Evolutionary conservation across 2,329 filamentous ascomycete species (phyloP).

Genomic region (Pyricularia pennisetigena): DNA sequence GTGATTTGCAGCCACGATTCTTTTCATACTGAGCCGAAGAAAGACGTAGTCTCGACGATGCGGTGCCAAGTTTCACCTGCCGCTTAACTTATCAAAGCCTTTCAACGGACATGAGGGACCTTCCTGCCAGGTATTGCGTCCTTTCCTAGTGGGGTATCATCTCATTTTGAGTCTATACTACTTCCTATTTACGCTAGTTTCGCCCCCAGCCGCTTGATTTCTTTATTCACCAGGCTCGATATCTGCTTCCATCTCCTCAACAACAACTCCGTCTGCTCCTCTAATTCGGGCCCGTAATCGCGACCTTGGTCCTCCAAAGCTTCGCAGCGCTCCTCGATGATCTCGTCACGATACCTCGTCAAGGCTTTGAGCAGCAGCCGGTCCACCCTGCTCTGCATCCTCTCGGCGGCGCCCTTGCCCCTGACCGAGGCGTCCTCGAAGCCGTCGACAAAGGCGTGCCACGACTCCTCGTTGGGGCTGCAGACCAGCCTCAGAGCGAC

Average conservation of each 20-base stretch:
- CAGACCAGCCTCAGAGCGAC: constrained; percentile 11
- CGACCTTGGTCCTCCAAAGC: not conserved
- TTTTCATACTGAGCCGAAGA: not conserved
- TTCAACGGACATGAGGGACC: not conserved
- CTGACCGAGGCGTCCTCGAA: constrained; percentile 1
- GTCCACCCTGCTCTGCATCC: constrained; percentile 34
- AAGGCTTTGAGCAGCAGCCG: constrained; percentile 69
- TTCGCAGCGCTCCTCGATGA: constrained; percentile 49
- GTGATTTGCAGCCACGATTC: not conserved
- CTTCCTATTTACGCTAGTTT: not conserved
- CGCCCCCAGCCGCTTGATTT: not conserved
- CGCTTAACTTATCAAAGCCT: not conserved
- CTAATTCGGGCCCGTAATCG: not conserved
- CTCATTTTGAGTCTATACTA: not conserved
- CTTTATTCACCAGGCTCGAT: not conserved
- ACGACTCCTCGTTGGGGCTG: constrained; percentile 6
- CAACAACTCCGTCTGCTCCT: not conserved
- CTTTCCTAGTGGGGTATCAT: not conserved
- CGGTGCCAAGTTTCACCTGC: not conserved
- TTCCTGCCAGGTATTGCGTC: not conserved
- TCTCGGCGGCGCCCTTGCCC: not conserved
- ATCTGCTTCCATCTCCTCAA: constrained; percentile 3
- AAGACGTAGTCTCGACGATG: not conserved
- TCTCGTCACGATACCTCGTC: constrained; percentile 13
- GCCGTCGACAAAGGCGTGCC: constrained; percentile 9